Conservation (phyloP, 2,329 filamentous ascomycete species). For the Cercospora zeina region DNA sequence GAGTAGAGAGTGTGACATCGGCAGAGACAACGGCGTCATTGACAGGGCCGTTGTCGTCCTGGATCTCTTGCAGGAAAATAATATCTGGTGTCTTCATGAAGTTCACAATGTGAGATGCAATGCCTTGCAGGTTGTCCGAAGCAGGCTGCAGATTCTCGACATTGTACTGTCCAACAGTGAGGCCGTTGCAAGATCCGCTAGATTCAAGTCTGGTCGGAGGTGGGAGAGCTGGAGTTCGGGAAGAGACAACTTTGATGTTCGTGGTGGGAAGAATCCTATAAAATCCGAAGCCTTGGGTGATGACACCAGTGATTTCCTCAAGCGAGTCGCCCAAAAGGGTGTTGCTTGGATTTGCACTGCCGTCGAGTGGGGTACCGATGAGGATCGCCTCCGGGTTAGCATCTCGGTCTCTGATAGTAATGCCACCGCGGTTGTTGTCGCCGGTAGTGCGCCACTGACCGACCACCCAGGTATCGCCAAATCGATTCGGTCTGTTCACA, state of each 20-base stretch:
- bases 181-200: constrained; percentile 57
- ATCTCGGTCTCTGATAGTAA: constrained; percentile 64
- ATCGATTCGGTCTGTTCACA: constrained; percentile 62
- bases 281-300: constrained; percentile 66
- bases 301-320: constrained; percentile 67
- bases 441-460: constrained; percentile 66
- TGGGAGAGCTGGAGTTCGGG: constrained; percentile 50
- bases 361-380: constrained; percentile 66
- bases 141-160: constrained; percentile 65
- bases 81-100: constrained; percentile 65
- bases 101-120: constrained; percentile 66
- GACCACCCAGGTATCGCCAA: constrained; percentile 68
- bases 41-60: constrained; percentile 64
- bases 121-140: constrained; percentile 56
- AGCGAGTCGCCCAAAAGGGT: constrained; percentile 66
- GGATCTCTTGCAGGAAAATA: constrained; percentile 69
- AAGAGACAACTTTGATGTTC: constrained; percentile 52
- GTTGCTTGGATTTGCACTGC: constrained; percentile 58
- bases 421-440: constrained; percentile 61
- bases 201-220: constrained; percentile 57
- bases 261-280: constrained; percentile 68
- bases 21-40: constrained; percentile 61
- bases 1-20: constrained; percentile 60
- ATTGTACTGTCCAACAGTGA: constrained; percentile 69
- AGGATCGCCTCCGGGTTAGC: constrained; percentile 69